phyloP scores from a whole-genome alignment of 23 red algal genomes.

The Gracilariopsis chorda region DNA sequence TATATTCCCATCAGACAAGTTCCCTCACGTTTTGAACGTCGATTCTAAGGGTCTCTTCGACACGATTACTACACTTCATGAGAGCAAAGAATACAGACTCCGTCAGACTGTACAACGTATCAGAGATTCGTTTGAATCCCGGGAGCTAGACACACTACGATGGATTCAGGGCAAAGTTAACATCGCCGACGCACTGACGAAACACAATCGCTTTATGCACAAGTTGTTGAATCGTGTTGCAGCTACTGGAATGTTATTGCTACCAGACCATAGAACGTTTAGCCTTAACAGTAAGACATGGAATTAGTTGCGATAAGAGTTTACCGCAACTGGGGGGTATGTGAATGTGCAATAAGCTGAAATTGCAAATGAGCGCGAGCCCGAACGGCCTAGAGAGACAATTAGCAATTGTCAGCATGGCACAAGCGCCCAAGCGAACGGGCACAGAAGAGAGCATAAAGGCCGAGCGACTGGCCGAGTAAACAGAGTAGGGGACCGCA shows the following conservation, averaged over 20 bases:
- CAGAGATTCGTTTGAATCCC: neutral
- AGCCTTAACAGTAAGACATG: neutral
- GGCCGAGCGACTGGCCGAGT: too few relatives aligned
- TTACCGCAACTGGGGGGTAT: slow-evolving; percentile 3
- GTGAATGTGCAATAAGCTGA: too few relatives aligned
- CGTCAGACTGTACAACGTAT: slow-evolving; percentile 23
- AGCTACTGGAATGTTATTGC: neutral
- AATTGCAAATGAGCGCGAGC: too few relatives aligned
- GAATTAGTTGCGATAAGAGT: slow-evolving; percentile 1
- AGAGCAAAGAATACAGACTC: neutral
- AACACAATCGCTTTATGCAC: neutral
- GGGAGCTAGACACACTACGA: neutral
- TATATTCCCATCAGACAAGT: neutral
- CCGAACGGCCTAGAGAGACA: too few relatives aligned
- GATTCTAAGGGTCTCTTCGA: slow-evolving; percentile 25
- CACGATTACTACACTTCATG: slow-evolving; percentile 11
- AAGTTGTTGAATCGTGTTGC: neutral
- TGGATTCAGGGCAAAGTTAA: slow-evolving; percentile 7
- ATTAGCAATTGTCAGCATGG: too few relatives aligned
- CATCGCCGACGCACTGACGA: neutral
- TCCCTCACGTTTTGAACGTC: neutral
- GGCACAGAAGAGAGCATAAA: too few relatives aligned
- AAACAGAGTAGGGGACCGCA: too few relatives aligned
- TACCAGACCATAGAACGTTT: neutral
- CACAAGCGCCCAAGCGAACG: too few relatives aligned